Base-by-base conservation (phyloP, 2,329 filamentous ascomycete species). In the Penicillium sp. region DNA sequence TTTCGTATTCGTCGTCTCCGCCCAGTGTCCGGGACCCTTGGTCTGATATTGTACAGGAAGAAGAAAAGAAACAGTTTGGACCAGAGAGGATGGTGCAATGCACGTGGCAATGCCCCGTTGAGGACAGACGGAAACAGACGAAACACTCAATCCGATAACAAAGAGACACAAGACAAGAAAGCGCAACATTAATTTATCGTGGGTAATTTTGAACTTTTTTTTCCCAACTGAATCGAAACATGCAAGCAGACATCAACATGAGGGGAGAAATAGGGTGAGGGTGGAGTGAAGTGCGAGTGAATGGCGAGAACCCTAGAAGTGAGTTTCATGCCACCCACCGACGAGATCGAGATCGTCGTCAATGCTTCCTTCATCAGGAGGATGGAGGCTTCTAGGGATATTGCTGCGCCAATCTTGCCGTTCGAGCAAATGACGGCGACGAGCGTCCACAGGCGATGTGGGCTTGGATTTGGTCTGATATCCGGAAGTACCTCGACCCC, bases 271-370 rank as follows among this genome's bases (percentile, higher is more conserved):
- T 39, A 15, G 44, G 32, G 35, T 34, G 52, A 57, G 57, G 48
- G 34, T 41, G 51, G 54, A 50, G 47, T 39, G 13, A 44, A 55
- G 57, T 50, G 52, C 46, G 59, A 57, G 45, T 27, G 40, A 45
- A 54, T 44, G 34, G 25, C 37, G 15, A 52, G 46, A 52, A 41
- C 53, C 42, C 65, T 83, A 85, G 74, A 84, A 80, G 74, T 85
- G 82, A 73, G 84, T 79, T 72, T 86, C 86, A 74, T 89, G 86
- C 86, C 90, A 95, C 78, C 89, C 90, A 80, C 91, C 91, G 86
- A 96, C 90, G 87, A 93, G 96, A 85, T 96, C 91, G 80, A 92
- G 78, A 70, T 93, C 89, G 70, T 86, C 87, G 73, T 90, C 73
- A 29, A 74, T 54, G 44, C 66, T 73, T 52, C 68, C 83, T 77